Evolutionary conservation across 495 filamentous ascomycete genomes (phyloP).

Genomic region (Choiromyces venosus): DNA sequence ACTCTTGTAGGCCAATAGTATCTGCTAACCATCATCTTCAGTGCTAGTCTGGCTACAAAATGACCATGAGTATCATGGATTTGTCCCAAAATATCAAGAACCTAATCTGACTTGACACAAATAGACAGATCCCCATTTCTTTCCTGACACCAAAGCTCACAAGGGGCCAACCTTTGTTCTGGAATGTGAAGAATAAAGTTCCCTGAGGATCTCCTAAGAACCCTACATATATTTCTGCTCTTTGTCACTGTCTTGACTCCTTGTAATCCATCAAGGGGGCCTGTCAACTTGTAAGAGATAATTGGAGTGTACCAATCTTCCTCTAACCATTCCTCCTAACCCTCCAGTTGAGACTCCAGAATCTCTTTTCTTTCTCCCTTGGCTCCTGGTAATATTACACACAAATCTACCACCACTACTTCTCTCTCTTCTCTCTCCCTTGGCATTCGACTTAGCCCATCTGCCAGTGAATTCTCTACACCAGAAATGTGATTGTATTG

Average conservation of each 20-base stretch:
- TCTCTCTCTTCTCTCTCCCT: background rate
- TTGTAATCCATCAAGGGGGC: no score
- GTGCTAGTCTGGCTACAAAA: background rate
- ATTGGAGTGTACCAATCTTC: background rate
- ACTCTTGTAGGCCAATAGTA: background rate
- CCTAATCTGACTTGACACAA: no score
- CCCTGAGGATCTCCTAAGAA: no score
- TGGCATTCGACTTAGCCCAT: background rate
- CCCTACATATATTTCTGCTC: no score
- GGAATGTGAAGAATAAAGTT: no score
- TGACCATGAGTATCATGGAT: slow-evolving; percentile 1
- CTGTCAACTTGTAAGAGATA: background rate
- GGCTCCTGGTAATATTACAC: background rate
- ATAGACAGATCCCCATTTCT: no score
- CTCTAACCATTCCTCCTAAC: background rate
- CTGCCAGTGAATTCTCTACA: background rate
- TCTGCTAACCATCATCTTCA: background rate
- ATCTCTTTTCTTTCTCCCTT: background rate
- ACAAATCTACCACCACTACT: no score
- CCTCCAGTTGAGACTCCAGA: background rate
- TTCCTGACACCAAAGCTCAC: no score
- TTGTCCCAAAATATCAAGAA: background rate
- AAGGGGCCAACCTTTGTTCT: no score
- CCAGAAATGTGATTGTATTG: background rate
- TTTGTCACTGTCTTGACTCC: no score